Evolutionary conservation across 208 protist species (phyloP), one percentile per base, ranked within the genome.

Genomic region (Leptomonas pyrrhocoris): DNA sequence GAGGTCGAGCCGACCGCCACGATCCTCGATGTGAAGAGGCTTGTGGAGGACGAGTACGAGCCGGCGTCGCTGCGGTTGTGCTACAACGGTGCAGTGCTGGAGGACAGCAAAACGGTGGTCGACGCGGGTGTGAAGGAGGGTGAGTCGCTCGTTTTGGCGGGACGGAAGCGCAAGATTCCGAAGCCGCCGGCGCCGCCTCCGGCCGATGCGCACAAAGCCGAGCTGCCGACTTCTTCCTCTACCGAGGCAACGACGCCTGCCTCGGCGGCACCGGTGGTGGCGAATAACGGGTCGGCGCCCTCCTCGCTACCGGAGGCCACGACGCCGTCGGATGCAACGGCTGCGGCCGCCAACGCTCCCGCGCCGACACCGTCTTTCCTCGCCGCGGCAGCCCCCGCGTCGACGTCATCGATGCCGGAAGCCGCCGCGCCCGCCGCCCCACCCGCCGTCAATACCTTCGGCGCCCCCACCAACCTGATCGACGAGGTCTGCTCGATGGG

Each of bases 401-500:
- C 38, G n/a, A 58, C 64, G 45, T 23, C 57, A 18, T 4, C 53
- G 34, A 27, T 57, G 34, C 21, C 31, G n/a, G 23, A 19, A 38
- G 16, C 74, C 36, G 67, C 66, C 16, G 43, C 58, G 16, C 28
- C 72, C 15, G 36, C 49, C 28, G 27, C 65, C 18, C 34, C 62
- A 9, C 38, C 73, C 25, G 9, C 70, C 40, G 15, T 62, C 2
- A 70, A 56, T 48, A 64, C 68, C 4, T 40, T 73, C 46, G 78
- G 61, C 13, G 85, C 89, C 11, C 74, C 86, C 30, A 53, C 80
- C 27, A 68, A 69, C 38, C 75, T 96, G 28, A 89, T 96, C 55
- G 92, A 96, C 62, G 77, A 76, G 19, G 75, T 96, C 50, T 85
- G 88, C 25, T 71, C 87, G 28, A 96, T 96, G 92, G 92, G 92